Percentiles rank a stretch among this genome's conserved stretches.
Evolutionary conservation across 805 yeast genomes (phyloP).

Genomic region (Saturnispora halmiae): DNA sequence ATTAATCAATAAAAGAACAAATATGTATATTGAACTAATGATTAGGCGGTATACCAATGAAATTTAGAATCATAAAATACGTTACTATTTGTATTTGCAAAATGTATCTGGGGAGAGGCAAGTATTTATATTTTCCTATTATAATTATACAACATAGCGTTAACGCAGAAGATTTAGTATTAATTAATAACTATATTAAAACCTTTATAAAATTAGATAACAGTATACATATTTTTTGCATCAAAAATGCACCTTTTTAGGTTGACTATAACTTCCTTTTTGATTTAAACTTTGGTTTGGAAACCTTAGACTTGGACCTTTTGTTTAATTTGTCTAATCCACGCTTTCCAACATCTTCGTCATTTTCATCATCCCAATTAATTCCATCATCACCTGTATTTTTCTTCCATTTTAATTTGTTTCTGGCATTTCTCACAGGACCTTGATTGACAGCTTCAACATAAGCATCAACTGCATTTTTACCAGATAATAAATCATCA

Average conservation of each 20-base stretch:
- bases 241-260: too few relatives aligned
- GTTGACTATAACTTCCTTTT: slow-evolving; percentile 52
- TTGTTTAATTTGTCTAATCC: slow-evolving; percentile 11
- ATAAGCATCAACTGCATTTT: slow-evolving; percentile 77
- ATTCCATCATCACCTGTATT: slow-evolving; percentile 43
- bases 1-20: too few relatives aligned
- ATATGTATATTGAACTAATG: too few relatives aligned
- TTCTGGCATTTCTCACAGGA: slow-evolving; percentile 89
- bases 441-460: slow-evolving; percentile 89
- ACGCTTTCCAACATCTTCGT: slow-evolving; percentile 10
- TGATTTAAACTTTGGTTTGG: slow-evolving; percentile 45
- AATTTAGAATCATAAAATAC: too few relatives aligned
- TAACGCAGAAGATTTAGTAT: too few relatives aligned
- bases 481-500: slow-evolving; percentile 35
- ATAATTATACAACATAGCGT: too few relatives aligned
- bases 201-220: background rate
- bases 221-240: background rate
- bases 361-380: slow-evolving; percentile 35
- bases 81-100: too few relatives aligned
- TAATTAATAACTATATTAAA: too few relatives aligned
- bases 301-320: slow-evolving; percentile 11
- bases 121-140: too few relatives aligned
- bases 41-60: too few relatives aligned
- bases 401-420: slow-evolving; percentile 73
- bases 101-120: too few relatives aligned